Base-by-base conservation (phyloP, 192 early-diverging fungal species). In the Chytriomyces sp. region DNA sequence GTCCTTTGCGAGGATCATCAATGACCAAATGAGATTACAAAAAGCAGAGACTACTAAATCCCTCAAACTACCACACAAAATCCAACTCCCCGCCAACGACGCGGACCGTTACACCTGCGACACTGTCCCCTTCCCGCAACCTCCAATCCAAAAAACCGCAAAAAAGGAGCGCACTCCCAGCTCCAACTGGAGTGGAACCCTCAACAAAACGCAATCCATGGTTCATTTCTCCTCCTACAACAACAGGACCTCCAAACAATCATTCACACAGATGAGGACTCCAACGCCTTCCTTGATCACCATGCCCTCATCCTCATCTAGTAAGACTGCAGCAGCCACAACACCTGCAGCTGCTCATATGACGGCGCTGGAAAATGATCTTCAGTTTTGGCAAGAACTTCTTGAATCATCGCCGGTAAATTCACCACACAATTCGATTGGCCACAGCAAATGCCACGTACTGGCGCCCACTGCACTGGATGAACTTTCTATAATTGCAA, bases 331-430 rank as follows among this genome's bases (percentile, higher is more conserved):
- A 50, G 24, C 24, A 9, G 16, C 24, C 18, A 70, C 16, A 23
- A 23, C 16, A 28, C 18, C 23, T 11, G 46, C 13, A 28, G 65
- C 5, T n/a, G 47, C 11, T n/a, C 49, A 50, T n/a, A 70, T 70
- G 49, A 70, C 69, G 3, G 69, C 69, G 7, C 26, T 70, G 46
- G 48, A 50, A 16, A 70, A 70, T 60, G 57, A 57, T 35, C 23
- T n/a, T 44, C 20, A 70, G 26, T 70, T 70, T 60, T 70, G 69
- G 69, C 13, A 50, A 18, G 35, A 50, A 8, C 57, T 70, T 47
- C 26, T 70, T 8, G 69, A 70, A 70, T 13, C 64, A 16, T 59
- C 69, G 3, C 65, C 65, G 13, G 43, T 13, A 45, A 26, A 50
- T 24, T 70, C 69, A 9, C 9, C 49, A 9, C n/a, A 70, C 9